Conservation (phyloP, 1,139 yeast genomes). For the Hyphopichia buzzinii region DNA sequence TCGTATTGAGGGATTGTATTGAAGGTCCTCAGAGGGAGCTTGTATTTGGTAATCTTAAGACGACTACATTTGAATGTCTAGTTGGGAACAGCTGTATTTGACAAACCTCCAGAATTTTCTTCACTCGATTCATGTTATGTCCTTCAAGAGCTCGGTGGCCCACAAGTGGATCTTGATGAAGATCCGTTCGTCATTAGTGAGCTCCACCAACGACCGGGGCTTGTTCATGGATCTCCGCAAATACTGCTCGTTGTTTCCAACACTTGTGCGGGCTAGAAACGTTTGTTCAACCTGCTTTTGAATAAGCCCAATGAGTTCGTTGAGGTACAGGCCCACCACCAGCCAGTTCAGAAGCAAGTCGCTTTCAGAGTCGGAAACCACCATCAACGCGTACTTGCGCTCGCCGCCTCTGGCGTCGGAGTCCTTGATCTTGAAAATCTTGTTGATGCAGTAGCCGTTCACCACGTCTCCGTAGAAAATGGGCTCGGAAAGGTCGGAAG, state of each 20-base stretch:
- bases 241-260: slow-evolving; percentile 45
- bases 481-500: slow-evolving; percentile 64
- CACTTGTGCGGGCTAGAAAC: slow-evolving; percentile 10
- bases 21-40: too few relatives aligned
- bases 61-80: too few relatives aligned
- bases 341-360: slow-evolving; percentile 59
- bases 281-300: slow-evolving; percentile 35
- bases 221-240: slow-evolving; percentile 50
- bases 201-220: slow-evolving; percentile 57
- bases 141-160: slow-evolving; percentile 50
- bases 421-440: slow-evolving; percentile 68
- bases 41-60: too few relatives aligned
- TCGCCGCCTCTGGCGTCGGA: slow-evolving; percentile 76
- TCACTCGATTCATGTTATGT: slow-evolving; percentile 13
- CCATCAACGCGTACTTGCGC: slow-evolving; percentile 65
- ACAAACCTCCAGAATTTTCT: too few relatives aligned
- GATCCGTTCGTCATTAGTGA: slow-evolving; percentile 57
- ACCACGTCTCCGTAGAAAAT: slow-evolving; percentile 67
- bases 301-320: slow-evolving; percentile 49
- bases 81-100: too few relatives aligned
- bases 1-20: too few relatives aligned
- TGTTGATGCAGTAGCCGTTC: slow-evolving; percentile 65
- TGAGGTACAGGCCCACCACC: slow-evolving; percentile 48
- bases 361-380: slow-evolving; percentile 58
- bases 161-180: slow-evolving; percentile 68